Percentiles rank a stretch among this genome's conserved stretches.
Evolutionary conservation across 2,329 filamentous ascomycete species (phyloP).

Genomic region (Cordyceps fumosorosea): DNA sequence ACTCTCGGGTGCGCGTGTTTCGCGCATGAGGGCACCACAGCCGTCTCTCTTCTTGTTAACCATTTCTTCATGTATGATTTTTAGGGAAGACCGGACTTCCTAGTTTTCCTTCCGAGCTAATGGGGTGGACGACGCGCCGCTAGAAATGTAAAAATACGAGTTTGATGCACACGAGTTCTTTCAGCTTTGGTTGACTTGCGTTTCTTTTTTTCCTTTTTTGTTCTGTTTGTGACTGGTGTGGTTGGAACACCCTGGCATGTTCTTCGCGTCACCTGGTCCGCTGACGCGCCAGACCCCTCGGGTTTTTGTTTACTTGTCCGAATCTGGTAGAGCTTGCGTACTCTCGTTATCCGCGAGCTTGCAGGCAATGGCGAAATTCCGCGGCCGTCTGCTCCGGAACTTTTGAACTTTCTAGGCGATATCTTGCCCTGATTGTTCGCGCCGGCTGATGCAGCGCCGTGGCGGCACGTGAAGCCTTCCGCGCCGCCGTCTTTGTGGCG

Average conservation of each 20-base stretch:
- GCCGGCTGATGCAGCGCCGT: neutral
- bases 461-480: neutral
- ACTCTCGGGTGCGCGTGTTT: neutral
- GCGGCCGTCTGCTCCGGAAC: neutral
- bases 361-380: neutral
- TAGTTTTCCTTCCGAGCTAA: neutral
- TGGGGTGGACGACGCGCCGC: conserved; percentile 1
- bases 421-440: neutral
- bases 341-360: neutral
- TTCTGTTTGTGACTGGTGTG: neutral
- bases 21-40: neutral
- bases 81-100: neutral
- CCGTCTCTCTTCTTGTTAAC: neutral
- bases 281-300: neutral
- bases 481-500: neutral
- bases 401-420: neutral
- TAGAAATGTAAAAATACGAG: conserved; percentile 2
- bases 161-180: neutral
- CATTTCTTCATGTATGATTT: conserved; percentile 4
- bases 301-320: conserved; percentile 8
- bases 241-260: neutral
- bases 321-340: neutral
- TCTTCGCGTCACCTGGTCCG: neutral
- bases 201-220: neutral
- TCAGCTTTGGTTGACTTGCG: neutral